These are phyloP conservation scores for Paulownia fortunei DNA, from an alignment of 257 asterid genomes.

Conservation along the genomic window DNA sequence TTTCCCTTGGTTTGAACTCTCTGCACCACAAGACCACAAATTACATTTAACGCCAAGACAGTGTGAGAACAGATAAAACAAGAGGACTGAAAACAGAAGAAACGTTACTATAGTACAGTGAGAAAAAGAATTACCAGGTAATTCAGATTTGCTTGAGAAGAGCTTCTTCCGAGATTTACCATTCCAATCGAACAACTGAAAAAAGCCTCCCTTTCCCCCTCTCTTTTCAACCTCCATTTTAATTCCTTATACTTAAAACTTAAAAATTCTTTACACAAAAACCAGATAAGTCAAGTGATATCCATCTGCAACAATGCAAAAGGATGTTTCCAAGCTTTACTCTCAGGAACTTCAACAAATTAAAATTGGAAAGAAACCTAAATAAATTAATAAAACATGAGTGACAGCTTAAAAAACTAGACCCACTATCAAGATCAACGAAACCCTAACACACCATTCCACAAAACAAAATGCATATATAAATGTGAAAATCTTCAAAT, in stretches of 20 bases:
- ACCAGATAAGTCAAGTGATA: conserved; percentile 37
- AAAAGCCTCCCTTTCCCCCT: conserved; percentile 80
- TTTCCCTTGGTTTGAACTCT: conserved; percentile 65
- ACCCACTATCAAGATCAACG: conserved; percentile 35
- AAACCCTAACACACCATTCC: conserved; percentile 40
- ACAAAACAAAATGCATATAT: conserved; percentile 25
- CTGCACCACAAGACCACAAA: conserved; percentile 47
- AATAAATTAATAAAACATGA: background rate
- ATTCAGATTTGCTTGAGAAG: conserved; percentile 75
- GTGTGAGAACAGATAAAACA: background rate
- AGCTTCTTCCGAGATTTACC: conserved; percentile 90
- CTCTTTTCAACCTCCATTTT: conserved; percentile 90
- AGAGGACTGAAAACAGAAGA: conserved; percentile 1
- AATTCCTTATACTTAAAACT: conserved; percentile 25
- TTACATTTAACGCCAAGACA: conserved; percentile 23
- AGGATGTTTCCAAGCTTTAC: conserved; percentile 16
- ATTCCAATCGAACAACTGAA: conserved; percentile 98
- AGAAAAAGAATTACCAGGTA: conserved; percentile 60
- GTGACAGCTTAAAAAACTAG: background rate
- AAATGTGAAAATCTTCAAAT: conserved; percentile 24
- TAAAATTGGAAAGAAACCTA: conserved; percentile 13
- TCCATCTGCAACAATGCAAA: conserved; percentile 46
- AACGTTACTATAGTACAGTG: background rate
- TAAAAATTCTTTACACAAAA: conserved; percentile 11
- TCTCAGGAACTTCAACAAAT: conserved; percentile 19